These are phyloP conservation scores for Ganoderma multipileum DNA, from an alignment of 1,284 basidiomycete genomes.

Conservation along the genomic window DNA sequence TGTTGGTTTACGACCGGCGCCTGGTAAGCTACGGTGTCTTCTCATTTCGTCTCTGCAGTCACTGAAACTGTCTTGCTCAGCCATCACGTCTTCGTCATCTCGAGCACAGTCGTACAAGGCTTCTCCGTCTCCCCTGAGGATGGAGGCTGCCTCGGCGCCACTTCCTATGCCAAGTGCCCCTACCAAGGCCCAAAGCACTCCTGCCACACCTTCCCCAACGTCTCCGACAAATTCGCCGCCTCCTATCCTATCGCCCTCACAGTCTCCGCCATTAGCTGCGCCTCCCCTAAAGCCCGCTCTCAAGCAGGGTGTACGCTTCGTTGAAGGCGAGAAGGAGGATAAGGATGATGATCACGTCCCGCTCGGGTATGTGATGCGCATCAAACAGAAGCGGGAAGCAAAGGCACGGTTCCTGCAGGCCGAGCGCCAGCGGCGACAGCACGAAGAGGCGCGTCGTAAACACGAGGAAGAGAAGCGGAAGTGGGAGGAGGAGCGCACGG, in stretches of 20 bases:
- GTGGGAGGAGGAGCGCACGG: conserved; percentile 60
- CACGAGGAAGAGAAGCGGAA: conserved; percentile 55
- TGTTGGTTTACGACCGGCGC: conserved; percentile 12
- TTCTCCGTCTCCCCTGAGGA: conserved; percentile 62
- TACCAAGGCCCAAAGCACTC: conserved; percentile 14
- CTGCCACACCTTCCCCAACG: conserved; percentile 18
- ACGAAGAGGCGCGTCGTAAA: conserved; percentile 55
- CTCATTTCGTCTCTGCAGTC: conserved; percentile 13
- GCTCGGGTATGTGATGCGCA: conserved; percentile 68
- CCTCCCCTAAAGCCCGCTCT: conserved; percentile 32
- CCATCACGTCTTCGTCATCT: conserved; percentile 20
- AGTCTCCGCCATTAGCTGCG: conserved; percentile 17
- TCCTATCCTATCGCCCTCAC: conserved; percentile 26
- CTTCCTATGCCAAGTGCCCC: conserved; percentile 18
- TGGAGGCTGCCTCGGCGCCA: conserved; percentile 39
- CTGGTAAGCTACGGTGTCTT: conserved; percentile 15
- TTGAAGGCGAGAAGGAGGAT: conserved; percentile 60
- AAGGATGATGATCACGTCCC: conserved; percentile 70
- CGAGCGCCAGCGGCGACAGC: conserved; percentile 59
- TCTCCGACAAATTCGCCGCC: conserved; percentile 15
- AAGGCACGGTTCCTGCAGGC: conserved; percentile 71
- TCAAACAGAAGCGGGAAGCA: conserved; percentile 73
- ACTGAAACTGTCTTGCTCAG: conserved; percentile 7
- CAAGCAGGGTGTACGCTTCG: conserved; percentile 74
- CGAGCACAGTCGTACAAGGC: conserved; percentile 46